Base-by-base conservation (phyloP, 202 grass and related monocot genomes). In the Tripidium arundinaceum region DNA sequence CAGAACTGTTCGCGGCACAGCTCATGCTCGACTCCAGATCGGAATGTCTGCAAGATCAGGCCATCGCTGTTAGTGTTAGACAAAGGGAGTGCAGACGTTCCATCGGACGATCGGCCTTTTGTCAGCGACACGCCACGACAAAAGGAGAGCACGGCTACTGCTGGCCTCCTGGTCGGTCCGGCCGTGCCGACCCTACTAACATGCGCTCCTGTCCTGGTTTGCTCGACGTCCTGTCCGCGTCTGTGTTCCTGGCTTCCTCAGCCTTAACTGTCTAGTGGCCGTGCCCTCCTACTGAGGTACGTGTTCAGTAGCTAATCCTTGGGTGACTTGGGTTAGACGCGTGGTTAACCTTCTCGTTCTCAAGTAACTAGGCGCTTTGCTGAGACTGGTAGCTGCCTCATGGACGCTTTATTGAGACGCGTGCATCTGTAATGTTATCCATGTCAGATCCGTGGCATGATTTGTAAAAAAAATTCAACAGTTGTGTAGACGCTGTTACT, bases 141-240 rank as follows among this genome's bases (percentile, higher is more conserved):
- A 65, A 49, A 52, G 40, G 59, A 54, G 67, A 52, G 27, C 66
- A 72, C 39, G 47, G 28, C 38, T 28, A 46, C 46, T 41, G 72
- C 66, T 77, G 5, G 21, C 25, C 38, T 66, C 25, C 38, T 66
- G 71, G 8, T 21, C 21, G 66, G 19, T 18, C 38, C 21, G 66
- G 19, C 60, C 38, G 25, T 74, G 79, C 42, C 55, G 81, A 67
- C 78, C 83, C 79, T 82, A 85, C 78, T 72, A 89, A 82, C 83
- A 68, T 82, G 87, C 66, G 13, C 38, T 68, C 72, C 47, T 61
- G 82, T 57, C 52, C 52, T 82, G 58, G 38, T 49, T 65, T 21
- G 72, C 71, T 71, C 34, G 37, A 26, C 66, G 82, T 85, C 68
- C 55, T 81, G 76, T 72, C 83, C 21, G 10, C 7, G 70, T 42